phyloP scores from a whole-genome alignment of 208 protist genomes.

The Crithidia brevicula region DNA sequence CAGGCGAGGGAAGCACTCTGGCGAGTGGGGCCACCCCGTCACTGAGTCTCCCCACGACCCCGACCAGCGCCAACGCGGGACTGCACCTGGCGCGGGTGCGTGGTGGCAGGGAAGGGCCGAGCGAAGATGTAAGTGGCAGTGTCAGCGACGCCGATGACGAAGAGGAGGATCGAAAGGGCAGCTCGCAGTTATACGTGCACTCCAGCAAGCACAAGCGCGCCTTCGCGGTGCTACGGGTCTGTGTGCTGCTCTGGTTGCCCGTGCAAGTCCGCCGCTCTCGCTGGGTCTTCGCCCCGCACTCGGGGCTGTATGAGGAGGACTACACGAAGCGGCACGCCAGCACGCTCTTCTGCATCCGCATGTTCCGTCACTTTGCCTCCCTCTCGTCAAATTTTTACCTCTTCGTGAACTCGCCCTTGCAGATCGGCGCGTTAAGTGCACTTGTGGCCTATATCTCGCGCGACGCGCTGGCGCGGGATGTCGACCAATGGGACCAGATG shows the following conservation, averaged over 20 bases:
- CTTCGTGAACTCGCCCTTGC: constrained; percentile 66
- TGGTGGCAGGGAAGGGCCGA: neutral
- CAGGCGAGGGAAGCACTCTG: neutral
- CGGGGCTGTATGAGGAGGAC: constrained; percentile 15
- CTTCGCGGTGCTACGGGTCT: constrained; percentile 60
- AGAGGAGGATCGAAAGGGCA: neutral
- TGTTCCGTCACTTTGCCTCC: constrained; percentile 45
- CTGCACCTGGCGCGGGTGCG: neutral
- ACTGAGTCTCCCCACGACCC: neutral
- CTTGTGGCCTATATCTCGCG: constrained; percentile 50
- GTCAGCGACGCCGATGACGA: constrained; percentile 1
- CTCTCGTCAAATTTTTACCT: constrained; percentile 55
- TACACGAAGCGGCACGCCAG: constrained; percentile 33
- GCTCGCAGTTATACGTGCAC: constrained; percentile 24
- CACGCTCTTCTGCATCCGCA: constrained; percentile 59
- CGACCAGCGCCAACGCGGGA: neutral
- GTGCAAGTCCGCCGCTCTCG: constrained; percentile 48
- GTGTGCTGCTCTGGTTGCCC: constrained; percentile 53
- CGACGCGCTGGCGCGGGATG: constrained; percentile 30
- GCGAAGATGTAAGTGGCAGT: constrained; percentile 2
- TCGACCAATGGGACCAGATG: constrained; percentile 41
- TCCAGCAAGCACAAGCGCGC: constrained; percentile 41
- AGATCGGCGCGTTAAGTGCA: constrained; percentile 54
- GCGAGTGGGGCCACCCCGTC: constrained; percentile 1
- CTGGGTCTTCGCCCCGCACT: constrained; percentile 34